Base-by-base conservation (phyloP, 148 eudicot species). In the Spergularia marina region DNA sequence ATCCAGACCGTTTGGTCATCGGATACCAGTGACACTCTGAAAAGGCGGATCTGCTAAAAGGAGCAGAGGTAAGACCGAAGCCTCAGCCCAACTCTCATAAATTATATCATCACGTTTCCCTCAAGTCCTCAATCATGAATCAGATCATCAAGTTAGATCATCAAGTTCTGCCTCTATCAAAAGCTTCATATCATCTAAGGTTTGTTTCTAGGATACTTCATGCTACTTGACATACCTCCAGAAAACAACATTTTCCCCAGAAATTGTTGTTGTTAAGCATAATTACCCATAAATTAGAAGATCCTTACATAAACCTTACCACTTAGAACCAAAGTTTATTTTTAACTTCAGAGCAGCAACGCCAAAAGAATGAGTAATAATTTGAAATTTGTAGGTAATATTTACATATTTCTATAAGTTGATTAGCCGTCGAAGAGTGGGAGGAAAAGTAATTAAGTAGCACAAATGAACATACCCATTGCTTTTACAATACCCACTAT, bases 401-500 rank as follows among this genome's bases (percentile, higher is more conserved):
- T 23, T 23, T 23, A 23, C 25, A 23, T 23, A 23, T 23, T 23
- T 23, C 25, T 23, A 23, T 23, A 23, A 0, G 25, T 23, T 23
- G 25, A 23, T 23, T 23, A 23, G 25, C 25, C 25, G 25, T n/a
- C n/a, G n/a, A n/a, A n/a, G n/a, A n/a, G n/a, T 23, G 25, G 25
- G 7, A 53, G 23, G 2, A 39, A 2, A 21, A 17, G 30, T 23
- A 30, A 73, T 7, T n/a, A 18, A 17, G 13, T 13, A 78, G 40
- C 11, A 18, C 20, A 53, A 53, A 18, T 36, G 30, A 74, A 74
- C 92, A 80, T 76, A 90, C 98, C 98, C 93, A 91, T 91, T 74
- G 86, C 81, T 74, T 92, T 86, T 72, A 95, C 84, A 72, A 95
- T 92, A 78, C 79, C 76, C 57, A 89, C 68, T 74, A 95, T 90